These are phyloP conservation scores for Exophiala sideris DNA, from an alignment of 2,329 filamentous ascomycete genomes.

Conservation along the genomic window DNA sequence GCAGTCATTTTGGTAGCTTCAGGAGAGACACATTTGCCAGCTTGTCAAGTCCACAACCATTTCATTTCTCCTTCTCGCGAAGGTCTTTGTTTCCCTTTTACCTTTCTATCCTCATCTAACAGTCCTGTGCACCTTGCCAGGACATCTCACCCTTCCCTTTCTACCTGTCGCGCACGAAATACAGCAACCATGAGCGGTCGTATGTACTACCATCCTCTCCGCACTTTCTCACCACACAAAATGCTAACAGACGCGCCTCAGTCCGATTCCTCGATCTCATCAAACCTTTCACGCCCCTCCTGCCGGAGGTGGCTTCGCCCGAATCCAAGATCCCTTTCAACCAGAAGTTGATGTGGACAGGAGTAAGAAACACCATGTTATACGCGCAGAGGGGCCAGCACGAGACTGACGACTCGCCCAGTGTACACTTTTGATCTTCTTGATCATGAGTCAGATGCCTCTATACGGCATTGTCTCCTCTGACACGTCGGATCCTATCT, in stretches of 20 bases:
- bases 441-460: constrained; percentile 99
- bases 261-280: constrained; percentile 99
- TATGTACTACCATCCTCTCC: constrained; percentile 14
- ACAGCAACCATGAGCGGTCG: constrained; percentile 24
- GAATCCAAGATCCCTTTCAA: constrained; percentile 99
- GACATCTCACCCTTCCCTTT: too few species aligned
- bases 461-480: constrained; percentile 99
- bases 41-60: too few species aligned
- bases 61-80: too few species aligned
- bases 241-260: constrained; percentile 38
- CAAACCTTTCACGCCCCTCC: constrained; percentile 98
- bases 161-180: not conserved
- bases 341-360: constrained; percentile 95
- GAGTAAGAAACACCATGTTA: constrained; percentile 45
- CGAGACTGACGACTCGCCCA: constrained; percentile 29
- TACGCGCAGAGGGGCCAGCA: constrained; percentile 3
- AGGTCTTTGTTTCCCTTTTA: too few species aligned
- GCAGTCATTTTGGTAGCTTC: too few species aligned
- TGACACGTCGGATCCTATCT: constrained; percentile 95
- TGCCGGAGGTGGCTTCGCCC: constrained; percentile 97
- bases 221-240: constrained; percentile 9
- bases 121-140: not conserved
- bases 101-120: not conserved
- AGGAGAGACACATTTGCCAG: too few species aligned
- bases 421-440: constrained; percentile 93